Evolutionary conservation across 495 filamentous ascomycete species (phyloP), one percentile per base, ranked within the genome.

Genomic region (Penicillium nucicola): DNA sequence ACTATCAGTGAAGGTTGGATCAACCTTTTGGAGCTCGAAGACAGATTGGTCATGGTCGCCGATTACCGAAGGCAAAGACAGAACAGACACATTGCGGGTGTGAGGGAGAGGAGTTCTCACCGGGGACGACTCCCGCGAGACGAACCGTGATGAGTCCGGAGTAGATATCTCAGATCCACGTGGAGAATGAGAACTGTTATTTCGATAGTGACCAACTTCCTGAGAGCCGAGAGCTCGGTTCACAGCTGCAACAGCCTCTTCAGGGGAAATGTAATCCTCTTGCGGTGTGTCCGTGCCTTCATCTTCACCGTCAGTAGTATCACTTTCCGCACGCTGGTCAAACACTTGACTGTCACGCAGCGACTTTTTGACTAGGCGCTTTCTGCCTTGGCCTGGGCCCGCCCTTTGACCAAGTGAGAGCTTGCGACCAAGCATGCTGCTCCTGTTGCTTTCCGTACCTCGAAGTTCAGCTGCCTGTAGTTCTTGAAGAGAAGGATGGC

Each of bases 1-100:
- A 5, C 77, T 72, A 60, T 87, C 84, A n/a, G 78, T 85, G 67
- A 87, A 87, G 68, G 79, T 83, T 20, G 82, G 83, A 50, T 84
- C 79, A 14, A 85, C 79, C 50, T 84, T 78, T 52, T 86, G 83
- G 19, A 86, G 74, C 57, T 77, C 71, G 56, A 79, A 80, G 12
- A 48, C 32, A 17, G 52, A 38, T 33, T 39, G 32, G 4, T 53
- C 40, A 17, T 58, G 56, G 11, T 58, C 56, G 7, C 36, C 39
- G 14, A 58, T 47, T 10, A 59, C 52, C 17, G 56, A 59, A 4
- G 42, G 52, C 33, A 59, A 25, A 5, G 56, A 59, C 9, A 59
- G 52, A 14, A 59, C 52, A 15, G 56, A 59, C 2, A 55, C 42
- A 39, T 55, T 59, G 9, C 20, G 52, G 12, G 23, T 13, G 20